Conservation (phyloP, 805 yeast genomes). For the Nakazawaea ishiwadae region DNA sequence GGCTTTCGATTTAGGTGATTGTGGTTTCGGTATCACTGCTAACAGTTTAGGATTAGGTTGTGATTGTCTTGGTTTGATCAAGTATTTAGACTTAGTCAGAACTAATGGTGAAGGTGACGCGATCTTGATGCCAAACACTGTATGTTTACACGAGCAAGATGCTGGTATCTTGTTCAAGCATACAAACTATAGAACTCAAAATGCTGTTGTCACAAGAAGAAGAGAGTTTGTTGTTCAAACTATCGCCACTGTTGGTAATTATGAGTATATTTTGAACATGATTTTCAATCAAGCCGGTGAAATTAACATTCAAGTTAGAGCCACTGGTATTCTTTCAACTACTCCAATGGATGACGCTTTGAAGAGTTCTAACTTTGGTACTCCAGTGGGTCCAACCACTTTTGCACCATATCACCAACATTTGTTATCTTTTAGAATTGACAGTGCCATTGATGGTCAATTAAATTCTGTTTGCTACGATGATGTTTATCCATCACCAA, state of each 20-base stretch:
- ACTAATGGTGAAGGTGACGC: conserved; percentile 59
- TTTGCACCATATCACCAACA: conserved; percentile 87
- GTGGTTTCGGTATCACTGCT: conserved; percentile 75
- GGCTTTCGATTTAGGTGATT: conserved; percentile 83
- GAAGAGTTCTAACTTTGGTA: conserved; percentile 64
- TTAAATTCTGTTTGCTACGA: conserved; percentile 68
- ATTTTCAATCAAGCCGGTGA: conserved; percentile 76
- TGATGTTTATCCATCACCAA: conserved; percentile 60
- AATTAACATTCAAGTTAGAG: conserved; percentile 73
- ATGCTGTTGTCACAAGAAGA: conserved; percentile 70
- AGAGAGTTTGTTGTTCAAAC: conserved; percentile 78
- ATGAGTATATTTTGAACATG: conserved; percentile 71
- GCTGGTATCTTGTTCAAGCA: conserved; percentile 75
- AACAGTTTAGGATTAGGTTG: conserved; percentile 70
- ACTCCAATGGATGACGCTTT: conserved; percentile 73
- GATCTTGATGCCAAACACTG: conserved; percentile 57
- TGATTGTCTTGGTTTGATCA: conserved; percentile 77
- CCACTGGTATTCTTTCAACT: conserved; percentile 83
- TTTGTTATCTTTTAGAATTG: conserved; percentile 72
- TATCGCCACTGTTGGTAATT: conserved; percentile 80
- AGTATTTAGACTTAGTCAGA: conserved; percentile 62
- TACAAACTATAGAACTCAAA: conserved; percentile 69
- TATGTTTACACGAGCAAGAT: conserved; percentile 80
- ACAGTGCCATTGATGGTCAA: conserved; percentile 80
- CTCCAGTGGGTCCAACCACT: conserved; percentile 73